Conservation (phyloP, 139 green algal genomes). For the Auxenochlorella protothecoides region DNA sequence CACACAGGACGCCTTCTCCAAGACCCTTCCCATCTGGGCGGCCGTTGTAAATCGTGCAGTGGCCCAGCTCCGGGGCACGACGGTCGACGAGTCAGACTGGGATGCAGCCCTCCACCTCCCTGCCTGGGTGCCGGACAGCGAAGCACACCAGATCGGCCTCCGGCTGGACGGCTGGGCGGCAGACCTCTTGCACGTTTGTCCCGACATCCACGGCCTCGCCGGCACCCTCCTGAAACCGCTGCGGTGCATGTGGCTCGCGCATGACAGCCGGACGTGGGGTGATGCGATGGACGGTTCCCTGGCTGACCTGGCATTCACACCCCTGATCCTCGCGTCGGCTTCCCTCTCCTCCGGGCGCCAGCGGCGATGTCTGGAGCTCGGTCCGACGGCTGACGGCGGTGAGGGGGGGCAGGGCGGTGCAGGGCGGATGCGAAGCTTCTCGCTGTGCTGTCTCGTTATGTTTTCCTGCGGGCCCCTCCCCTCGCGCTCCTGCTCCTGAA, state of each 20-base stretch:
- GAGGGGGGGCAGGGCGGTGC: background rate
- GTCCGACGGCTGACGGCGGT: background rate
- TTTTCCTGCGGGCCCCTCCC: too few relatives aligned
- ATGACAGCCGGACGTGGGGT: conserved; percentile 62
- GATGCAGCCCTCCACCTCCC: conserved; percentile 65
- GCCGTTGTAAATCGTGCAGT: conserved; percentile 77
- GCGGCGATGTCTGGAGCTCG: conserved; percentile 5
- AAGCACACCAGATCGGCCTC: conserved; percentile 57
- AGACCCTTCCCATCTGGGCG: conserved; percentile 91
- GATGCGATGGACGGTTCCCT: conserved; percentile 22
- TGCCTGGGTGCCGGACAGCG: conserved; percentile 63
- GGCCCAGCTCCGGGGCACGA: background rate
- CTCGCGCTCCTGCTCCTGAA: too few relatives aligned
- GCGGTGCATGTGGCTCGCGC: conserved; percentile 80
- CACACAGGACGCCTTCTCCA: conserved; percentile 76
- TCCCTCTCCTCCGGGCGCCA: conserved; percentile 42
- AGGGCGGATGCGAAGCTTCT: background rate
- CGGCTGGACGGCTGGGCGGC: conserved; percentile 66
- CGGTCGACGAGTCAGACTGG: background rate
- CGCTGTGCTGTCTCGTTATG: too few relatives aligned
- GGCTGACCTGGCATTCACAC: conserved; percentile 57
- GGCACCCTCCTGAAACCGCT: conserved; percentile 70
- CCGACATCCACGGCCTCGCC: conserved; percentile 28
- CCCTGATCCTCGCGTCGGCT: conserved; percentile 78
- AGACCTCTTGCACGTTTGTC: conserved; percentile 38